phyloP scores from a whole-genome alignment of 169 alveolate species.

The Plasmodium malariae region DNA sequence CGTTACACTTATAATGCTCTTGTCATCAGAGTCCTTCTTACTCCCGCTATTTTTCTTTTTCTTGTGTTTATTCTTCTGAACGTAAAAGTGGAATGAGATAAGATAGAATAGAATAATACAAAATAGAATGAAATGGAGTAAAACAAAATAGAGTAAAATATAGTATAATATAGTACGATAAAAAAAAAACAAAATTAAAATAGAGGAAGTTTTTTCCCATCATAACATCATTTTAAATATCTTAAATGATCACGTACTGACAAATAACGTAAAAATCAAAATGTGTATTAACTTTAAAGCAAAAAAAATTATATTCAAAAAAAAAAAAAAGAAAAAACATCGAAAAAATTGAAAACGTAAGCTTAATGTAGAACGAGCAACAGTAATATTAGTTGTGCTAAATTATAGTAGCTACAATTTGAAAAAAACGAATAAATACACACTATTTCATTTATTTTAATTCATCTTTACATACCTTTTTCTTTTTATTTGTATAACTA shows the following conservation, averaged over 20 bases:
- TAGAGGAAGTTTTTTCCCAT: no score
- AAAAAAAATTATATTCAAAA: no score
- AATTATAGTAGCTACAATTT: no score
- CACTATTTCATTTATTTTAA: background rate
- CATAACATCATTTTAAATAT: no score
- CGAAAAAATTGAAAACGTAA: background rate
- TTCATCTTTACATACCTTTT: conserved; percentile 22
- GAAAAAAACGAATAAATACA: no score
- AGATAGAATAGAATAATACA: background rate
- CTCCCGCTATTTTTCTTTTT: conserved; percentile 23
- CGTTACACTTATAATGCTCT: conserved; percentile 13
- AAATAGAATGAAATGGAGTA: background rate
- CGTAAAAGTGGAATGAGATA: background rate
- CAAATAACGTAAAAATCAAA: no score
- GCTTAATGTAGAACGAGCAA: background rate
- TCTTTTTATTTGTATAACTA: conserved; percentile 18
- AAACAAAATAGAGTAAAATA: background rate
- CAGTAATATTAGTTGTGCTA: background rate
- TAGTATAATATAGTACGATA: no score
- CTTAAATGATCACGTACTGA: no score
- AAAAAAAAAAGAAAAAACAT: background rate
- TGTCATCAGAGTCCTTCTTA: conserved; percentile 39
- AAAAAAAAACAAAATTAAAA: no score
- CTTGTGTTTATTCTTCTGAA: conserved; percentile 48
- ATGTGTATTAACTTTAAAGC: no score